A percentile compares a stretch with the other conserved stretches of the same genome.
phyloP scores from a whole-genome alignment of 2,329 filamentous ascomycete genomes.

The Aspergillus japonicus region DNA sequence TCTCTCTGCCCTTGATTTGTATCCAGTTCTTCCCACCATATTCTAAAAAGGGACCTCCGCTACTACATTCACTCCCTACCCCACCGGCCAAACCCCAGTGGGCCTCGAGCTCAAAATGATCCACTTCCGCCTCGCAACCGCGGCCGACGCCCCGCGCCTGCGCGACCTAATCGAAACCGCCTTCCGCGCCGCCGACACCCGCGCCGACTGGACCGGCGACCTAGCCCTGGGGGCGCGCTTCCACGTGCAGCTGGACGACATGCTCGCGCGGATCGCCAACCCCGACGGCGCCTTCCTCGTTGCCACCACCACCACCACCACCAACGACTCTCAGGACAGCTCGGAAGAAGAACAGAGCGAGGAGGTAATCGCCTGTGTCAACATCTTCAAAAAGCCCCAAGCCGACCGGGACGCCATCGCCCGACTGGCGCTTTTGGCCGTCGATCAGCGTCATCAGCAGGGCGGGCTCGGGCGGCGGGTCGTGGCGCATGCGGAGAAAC shows the following conservation, averaged over 20 bases:
- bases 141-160: slow-evolving; percentile 37
- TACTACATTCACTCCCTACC: no score
- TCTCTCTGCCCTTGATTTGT: no score
- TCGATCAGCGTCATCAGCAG: neutral
- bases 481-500: neutral
- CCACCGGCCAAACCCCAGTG: neutral
- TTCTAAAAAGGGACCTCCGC: neutral
- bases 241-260: slow-evolving; percentile 21
- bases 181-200: slow-evolving; percentile 42
- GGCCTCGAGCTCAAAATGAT: neutral
- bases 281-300: slow-evolving; percentile 30
- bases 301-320: slow-evolving; percentile 12
- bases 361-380: neutral
- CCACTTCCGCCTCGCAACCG: slow-evolving; percentile 33
- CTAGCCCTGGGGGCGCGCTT: slow-evolving; percentile 29
- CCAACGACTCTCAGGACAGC: no score
- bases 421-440: neutral
- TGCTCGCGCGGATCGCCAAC: slow-evolving; percentile 27
- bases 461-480: neutral
- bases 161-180: slow-evolving; percentile 42
- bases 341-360: no score
- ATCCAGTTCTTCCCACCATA: no score
- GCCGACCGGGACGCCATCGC: neutral
- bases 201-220: slow-evolving; percentile 39
- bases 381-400: neutral